These are phyloP conservation scores for Paramecium biaurelia DNA, from an alignment of 73 alveolate species.

Conservation along the genomic window DNA sequence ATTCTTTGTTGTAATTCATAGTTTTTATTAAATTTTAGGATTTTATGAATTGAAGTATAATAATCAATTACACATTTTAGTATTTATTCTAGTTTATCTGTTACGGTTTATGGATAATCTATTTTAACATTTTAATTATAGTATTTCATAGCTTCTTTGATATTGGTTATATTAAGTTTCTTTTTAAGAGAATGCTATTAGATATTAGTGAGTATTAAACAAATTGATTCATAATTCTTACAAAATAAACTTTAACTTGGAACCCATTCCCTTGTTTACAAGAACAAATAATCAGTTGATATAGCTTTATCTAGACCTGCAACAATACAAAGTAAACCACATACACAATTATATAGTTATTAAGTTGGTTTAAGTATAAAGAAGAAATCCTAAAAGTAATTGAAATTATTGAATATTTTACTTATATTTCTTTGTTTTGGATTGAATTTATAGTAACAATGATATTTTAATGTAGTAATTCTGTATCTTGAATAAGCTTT, in stretches of 20 bases:
- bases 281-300: conserved; percentile 1
- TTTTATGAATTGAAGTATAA: not conserved
- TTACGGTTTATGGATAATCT: not conserved
- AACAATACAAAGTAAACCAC: not conserved
- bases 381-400: not conserved
- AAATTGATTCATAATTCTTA: not conserved
- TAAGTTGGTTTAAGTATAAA: conserved; percentile 16
- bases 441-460: not conserved
- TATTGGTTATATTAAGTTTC: not conserved
- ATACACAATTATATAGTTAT: not conserved
- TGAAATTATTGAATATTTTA: not conserved
- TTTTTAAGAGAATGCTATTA: not conserved
- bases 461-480: not conserved
- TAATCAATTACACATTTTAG: not conserved
- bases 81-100: not conserved
- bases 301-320: conserved; percentile 32
- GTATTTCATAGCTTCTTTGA: not conserved
- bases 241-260: not conserved
- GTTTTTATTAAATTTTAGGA: not conserved
- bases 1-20: not conserved
- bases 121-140: not conserved
- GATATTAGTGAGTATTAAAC: not conserved
- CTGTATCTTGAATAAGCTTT: not conserved
- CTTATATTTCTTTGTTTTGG: not conserved
- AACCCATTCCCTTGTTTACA: not conserved